Conservation (phyloP, 2,329 filamentous ascomycete species). For the Claviceps spartinae region DNA sequence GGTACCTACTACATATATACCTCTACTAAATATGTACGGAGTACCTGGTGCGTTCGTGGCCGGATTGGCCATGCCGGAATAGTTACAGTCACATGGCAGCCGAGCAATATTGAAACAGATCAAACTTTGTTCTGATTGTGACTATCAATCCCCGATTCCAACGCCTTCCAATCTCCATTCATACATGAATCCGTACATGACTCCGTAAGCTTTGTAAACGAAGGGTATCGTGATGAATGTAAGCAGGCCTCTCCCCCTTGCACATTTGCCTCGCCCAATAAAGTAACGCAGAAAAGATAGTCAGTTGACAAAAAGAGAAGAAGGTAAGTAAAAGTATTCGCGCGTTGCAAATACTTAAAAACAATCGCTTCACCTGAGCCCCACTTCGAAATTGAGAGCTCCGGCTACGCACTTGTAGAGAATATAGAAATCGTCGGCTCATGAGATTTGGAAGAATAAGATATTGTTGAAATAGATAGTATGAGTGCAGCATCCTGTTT, state of each 20-base stretch:
- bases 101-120: not conserved
- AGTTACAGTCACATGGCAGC: not conserved
- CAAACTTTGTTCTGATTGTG: not conserved
- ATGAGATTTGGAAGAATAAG: not conserved
- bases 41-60: too few relatives aligned
- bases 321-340: conserved; percentile 6
- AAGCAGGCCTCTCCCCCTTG: conserved; percentile 8
- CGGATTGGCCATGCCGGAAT: not conserved
- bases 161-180: conserved; percentile 7
- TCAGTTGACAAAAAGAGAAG: not conserved
- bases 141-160: conserved; percentile 14
- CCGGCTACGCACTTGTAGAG: not conserved
- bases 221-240: conserved; percentile 21
- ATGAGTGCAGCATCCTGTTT: not conserved
- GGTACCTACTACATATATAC: too few relatives aligned
- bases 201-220: conserved; percentile 15
- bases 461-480: not conserved
- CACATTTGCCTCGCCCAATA: conserved; percentile 6
- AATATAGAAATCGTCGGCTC: conserved; percentile 3
- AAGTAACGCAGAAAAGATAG: not conserved
- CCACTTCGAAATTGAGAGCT: too few relatives aligned
- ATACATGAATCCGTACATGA: not conserved
- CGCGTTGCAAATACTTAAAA: not conserved
- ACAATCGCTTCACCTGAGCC: not conserved
- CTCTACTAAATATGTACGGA: too few relatives aligned